phyloP scores from a whole-genome alignment of 208 protist genomes.

The Trypanosoma congolense region DNA sequence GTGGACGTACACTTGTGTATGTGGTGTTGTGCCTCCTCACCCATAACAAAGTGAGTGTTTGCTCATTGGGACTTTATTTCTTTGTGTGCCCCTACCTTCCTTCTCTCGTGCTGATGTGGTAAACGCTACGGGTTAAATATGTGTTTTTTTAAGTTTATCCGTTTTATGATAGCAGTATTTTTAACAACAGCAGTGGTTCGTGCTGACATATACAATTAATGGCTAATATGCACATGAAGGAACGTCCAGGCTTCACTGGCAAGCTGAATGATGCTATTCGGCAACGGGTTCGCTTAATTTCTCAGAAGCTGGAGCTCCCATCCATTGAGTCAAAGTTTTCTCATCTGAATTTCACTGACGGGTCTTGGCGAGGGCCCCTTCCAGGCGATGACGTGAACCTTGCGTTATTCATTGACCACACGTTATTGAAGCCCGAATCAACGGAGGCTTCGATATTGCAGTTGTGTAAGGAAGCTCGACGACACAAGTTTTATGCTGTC shows the following conservation, averaged over 20 bases:
- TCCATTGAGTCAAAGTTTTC: slow-evolving; percentile 51
- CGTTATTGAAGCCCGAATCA: slow-evolving; percentile 83
- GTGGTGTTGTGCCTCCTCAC: too few species aligned
- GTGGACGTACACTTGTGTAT: too few species aligned
- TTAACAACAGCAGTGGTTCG: too few species aligned
- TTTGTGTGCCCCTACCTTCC: too few species aligned
- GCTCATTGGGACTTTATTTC: too few species aligned
- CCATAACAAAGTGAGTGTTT: too few species aligned
- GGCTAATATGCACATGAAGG: slow-evolving; percentile 20
- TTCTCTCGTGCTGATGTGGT: too few species aligned
- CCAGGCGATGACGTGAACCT: slow-evolving; percentile 24
- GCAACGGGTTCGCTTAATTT: slow-evolving; percentile 45
- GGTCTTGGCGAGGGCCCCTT: slow-evolving; percentile 41
- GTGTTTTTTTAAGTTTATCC: too few species aligned
- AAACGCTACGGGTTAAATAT: too few species aligned
- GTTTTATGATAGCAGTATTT: too few species aligned
- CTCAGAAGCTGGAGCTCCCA: slow-evolving; percentile 30
- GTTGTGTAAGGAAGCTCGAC: slow-evolving; percentile 86
- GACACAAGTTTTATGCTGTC: slow-evolving; percentile 84
- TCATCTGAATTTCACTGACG: slow-evolving; percentile 43
- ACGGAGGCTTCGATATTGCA: slow-evolving; percentile 42
- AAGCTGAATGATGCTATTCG: slow-evolving; percentile 54
- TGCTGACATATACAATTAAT: slow-evolving; percentile 2
- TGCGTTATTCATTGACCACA: slow-evolving; percentile 90
- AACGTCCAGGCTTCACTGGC: slow-evolving; percentile 55